Evolutionary conservation across 352 stramenopile species (phyloP), one percentile per base, ranked within the genome.

Genomic region (Pythium brachiatum): DNA sequence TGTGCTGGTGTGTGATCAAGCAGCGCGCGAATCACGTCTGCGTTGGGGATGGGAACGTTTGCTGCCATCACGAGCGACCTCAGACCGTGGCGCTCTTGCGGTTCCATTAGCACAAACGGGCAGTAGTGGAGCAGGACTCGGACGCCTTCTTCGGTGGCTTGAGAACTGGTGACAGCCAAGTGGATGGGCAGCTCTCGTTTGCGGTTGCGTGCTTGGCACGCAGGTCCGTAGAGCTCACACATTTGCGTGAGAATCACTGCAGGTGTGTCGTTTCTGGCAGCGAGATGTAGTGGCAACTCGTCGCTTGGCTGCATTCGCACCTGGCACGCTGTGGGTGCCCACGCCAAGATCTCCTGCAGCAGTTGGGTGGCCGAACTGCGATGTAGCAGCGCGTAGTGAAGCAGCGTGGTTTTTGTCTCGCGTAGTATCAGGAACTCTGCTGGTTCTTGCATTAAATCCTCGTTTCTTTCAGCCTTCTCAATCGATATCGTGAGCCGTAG

Each of bases 381-480:
- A 55, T 89, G 76, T 0, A 89, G 52, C 7, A 90, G 53, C 12
- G 62, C 68, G 29, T 87, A 92, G 20, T 90, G 83, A 27, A 92
- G 56, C 15, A 89, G 62, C 7, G 82, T 87, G 21, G 70, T 84
- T 16, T 61, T 56, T 8, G 72, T 86, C 2, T 47, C 63, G 15
- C 29, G 9, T 27, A 88, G 73, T 21, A 20, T 52, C 7, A 60
- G 18, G 29, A 36, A 21, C 8, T 26, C 16, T 7, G 48, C 3
- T 2, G 60, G 48, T 1, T 44, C 36, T 16, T 57, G 12, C 13
- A 3, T 2, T 20, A 2, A 2, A 31, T 62, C 11, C 18, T 23
- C 21, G 70, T 82, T 15, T 63, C 73, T 32, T 56, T 43, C 15
- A 13, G 31, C 8, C 25, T 29, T 53, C n/a, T 31, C 15, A 76